Evolutionary conservation across 2,329 filamentous ascomycete genomes (phyloP).

Genomic region (Phaeosphaeriaceae sp.): DNA sequence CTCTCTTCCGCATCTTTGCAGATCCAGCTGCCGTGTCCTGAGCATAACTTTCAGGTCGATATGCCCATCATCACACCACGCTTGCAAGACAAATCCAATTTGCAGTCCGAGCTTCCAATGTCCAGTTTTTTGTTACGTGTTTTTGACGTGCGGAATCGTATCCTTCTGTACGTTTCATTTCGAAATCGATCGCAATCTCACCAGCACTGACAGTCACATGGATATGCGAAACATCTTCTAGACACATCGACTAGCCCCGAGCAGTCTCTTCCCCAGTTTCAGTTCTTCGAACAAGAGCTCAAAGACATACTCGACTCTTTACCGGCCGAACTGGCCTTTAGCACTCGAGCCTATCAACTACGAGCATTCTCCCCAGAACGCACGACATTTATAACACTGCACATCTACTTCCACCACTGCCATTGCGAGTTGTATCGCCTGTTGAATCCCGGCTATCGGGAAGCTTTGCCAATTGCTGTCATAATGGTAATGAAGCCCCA

Average conservation of each 20-base stretch:
- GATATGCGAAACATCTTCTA: conserved; percentile 9
- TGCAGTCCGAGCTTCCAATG: not conserved
- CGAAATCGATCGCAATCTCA: too few species aligned
- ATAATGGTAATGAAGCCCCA: not conserved
- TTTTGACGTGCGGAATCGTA: conserved; percentile 1
- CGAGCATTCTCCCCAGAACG: conserved; percentile 14
- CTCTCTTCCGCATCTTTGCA: conserved; percentile 1
- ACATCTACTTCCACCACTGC: conserved; percentile 15
- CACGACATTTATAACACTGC: conserved; percentile 11
- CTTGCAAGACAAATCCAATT: not conserved
- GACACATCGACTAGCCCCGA: conserved; percentile 9
- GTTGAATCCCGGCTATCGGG: conserved; percentile 16
- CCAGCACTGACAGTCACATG: not conserved
- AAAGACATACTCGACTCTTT: conserved; percentile 7
- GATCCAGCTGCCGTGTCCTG: conserved; percentile 8
- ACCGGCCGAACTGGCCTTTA: conserved; percentile 8
- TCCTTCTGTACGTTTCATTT: conserved; percentile 2
- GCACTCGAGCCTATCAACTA: conserved; percentile 8
- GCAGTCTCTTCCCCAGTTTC: conserved; percentile 2
- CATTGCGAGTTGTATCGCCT: conserved; percentile 17
- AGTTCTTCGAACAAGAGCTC: conserved; percentile 9
- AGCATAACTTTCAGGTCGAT: conserved; percentile 9
- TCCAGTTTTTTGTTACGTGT: conserved; percentile 5
- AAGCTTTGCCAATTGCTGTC: conserved; percentile 10
- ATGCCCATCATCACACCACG: not conserved